These are phyloP conservation scores for Pisolithus microcarpus DNA, from an alignment of 768 basidiomycete genomes.

Conservation along the genomic window DNA sequence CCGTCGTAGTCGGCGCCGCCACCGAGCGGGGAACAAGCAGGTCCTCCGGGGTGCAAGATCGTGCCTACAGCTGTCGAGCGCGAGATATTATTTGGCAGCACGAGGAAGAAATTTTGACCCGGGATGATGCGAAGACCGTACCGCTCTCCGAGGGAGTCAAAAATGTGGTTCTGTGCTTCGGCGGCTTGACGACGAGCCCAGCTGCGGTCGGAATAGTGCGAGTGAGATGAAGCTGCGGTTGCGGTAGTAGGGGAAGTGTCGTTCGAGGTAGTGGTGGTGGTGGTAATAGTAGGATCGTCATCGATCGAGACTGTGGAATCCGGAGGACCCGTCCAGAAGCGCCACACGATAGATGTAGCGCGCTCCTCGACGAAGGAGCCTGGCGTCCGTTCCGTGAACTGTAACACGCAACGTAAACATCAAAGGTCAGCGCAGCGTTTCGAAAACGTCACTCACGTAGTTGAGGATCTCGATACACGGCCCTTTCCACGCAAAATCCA, in stretches of 20 bases:
- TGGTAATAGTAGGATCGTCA: background rate
- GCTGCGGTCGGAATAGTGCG: too few relatives aligned
- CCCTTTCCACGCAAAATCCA: slow-evolving; percentile 76
- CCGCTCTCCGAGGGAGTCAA: slow-evolving; percentile 78
- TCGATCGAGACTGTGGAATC: slow-evolving; percentile 8
- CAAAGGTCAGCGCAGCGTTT: background rate
- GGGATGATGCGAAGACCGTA: slow-evolving; percentile 82
- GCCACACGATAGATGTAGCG: slow-evolving; percentile 77
- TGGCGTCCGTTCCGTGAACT: slow-evolving; percentile 88
- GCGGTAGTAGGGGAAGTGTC: background rate
- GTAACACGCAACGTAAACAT: background rate
- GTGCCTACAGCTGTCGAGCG: slow-evolving; percentile 75
- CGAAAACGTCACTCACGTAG: slow-evolving; percentile 49
- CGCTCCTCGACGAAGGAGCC: slow-evolving; percentile 81
- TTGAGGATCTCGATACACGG: slow-evolving; percentile 76
- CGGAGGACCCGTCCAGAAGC: slow-evolving; percentile 61
- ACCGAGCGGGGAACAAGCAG: slow-evolving; percentile 29
- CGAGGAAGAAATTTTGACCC: slow-evolving; percentile 70
- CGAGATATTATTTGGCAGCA: slow-evolving; percentile 76
- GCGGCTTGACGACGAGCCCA: slow-evolving; percentile 87
- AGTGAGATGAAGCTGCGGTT: too few relatives aligned
- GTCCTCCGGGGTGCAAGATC: slow-evolving; percentile 62
- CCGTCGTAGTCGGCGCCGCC: slow-evolving; percentile 1
- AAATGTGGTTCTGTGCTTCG: slow-evolving; percentile 89
- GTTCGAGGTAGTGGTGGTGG: slow-evolving; percentile 15